Conservation (phyloP, 345 rosid genomes). For the Triadica sebifera region DNA sequence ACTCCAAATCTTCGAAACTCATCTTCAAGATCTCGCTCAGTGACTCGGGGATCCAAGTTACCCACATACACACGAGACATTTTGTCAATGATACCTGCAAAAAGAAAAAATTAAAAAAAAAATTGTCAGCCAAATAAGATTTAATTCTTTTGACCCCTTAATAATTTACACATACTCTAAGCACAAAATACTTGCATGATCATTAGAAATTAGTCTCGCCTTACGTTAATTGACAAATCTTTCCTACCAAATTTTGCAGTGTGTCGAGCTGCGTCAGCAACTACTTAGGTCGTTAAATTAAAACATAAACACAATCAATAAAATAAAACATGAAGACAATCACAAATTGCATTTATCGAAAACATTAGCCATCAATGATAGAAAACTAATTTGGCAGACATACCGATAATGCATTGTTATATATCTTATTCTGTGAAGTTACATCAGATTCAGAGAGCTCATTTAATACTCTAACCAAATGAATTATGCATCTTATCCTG, state of each 20-base stretch:
- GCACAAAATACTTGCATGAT: not conserved
- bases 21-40: slow-evolving; percentile 38
- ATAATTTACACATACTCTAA: too few species aligned
- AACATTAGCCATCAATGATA: not conserved
- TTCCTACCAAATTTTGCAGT: not conserved
- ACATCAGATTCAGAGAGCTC: too few species aligned
- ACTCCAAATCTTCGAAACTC: slow-evolving; percentile 35
- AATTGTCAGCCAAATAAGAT: slow-evolving; percentile 2
- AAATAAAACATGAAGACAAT: not conserved
- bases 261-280: not conserved
- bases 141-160: not conserved
- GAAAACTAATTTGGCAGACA: not conserved
- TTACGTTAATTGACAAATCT: not conserved
- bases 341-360: not conserved
- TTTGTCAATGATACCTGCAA: slow-evolving; percentile 8
- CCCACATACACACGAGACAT: slow-evolving; percentile 42
- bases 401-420: not conserved
- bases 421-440: not conserved
- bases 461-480: not conserved
- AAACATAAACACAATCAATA: not conserved
- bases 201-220: not conserved
- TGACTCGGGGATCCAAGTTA: slow-evolving; percentile 34
- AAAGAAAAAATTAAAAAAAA: not conserved
- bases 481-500: not conserved
- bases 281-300: not conserved